These are phyloP conservation scores for Echinochloa phyllopogon DNA, from an alignment of 176 grass and related monocot genomes.

Conservation along the genomic window DNA sequence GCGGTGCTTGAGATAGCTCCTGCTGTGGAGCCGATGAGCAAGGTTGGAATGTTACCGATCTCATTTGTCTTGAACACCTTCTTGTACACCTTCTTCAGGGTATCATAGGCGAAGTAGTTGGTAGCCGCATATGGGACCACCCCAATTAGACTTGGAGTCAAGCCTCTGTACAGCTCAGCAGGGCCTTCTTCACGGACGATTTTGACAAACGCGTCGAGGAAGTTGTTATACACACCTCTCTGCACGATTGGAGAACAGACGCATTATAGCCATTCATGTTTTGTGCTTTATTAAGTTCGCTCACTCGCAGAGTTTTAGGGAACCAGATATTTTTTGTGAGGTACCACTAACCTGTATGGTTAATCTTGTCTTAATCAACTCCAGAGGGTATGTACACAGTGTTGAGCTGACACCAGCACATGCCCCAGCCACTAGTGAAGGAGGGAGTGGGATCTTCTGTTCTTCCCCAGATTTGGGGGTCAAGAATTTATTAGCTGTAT, in stretches of 20 bases:
- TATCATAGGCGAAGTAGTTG: constrained; percentile 87
- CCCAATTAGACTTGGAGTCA: constrained; percentile 84
- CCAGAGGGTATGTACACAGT: constrained; percentile 89
- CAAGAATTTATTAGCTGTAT: constrained; percentile 81
- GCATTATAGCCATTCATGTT: constrained; percentile 1
- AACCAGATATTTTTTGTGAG: neutral
- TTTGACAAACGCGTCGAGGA: constrained; percentile 72
- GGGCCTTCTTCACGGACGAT: constrained; percentile 76
- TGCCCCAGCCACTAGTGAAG: constrained; percentile 83
- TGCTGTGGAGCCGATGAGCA: constrained; percentile 77
- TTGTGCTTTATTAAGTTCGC: neutral
- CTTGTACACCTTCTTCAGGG: constrained; percentile 78
- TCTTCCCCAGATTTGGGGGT: constrained; percentile 68
- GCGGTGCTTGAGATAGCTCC: constrained; percentile 83
- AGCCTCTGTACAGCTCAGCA: constrained; percentile 78
- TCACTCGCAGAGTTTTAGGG: neutral
- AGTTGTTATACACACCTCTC: constrained; percentile 83
- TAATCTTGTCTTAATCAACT: constrained; percentile 85
- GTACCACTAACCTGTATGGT: constrained; percentile 79
- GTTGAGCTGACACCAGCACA: constrained; percentile 92
- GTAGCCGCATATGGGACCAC: constrained; percentile 89
- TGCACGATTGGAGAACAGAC: constrained; percentile 48
- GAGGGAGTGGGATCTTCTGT: constrained; percentile 67
- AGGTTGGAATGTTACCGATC: constrained; percentile 62
- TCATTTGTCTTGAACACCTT: constrained; percentile 70